A percentile compares a stretch with the other conserved stretches of the same genome.
phyloP scores from a whole-genome alignment of 495 filamentous ascomycete genomes.

The Neohortaea acidophila region DNA sequence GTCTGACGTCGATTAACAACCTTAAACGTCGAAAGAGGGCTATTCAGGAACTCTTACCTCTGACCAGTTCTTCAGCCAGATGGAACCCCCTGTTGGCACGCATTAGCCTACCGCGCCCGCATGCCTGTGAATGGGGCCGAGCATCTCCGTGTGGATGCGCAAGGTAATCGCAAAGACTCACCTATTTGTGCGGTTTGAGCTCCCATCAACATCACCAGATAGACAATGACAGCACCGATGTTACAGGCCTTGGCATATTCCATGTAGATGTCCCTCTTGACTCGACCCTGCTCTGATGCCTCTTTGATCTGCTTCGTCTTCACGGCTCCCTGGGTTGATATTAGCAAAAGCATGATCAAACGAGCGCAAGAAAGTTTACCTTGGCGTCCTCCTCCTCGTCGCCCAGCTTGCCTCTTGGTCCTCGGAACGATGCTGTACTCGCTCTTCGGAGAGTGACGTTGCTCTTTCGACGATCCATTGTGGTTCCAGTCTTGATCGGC shows the following conservation, averaged over 20 bases:
- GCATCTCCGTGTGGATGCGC: neutral
- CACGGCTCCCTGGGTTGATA: conserved; percentile 31
- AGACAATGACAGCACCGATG: conserved; percentile 64
- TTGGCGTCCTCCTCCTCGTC: conserved; percentile 57
- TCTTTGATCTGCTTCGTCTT: conserved; percentile 82
- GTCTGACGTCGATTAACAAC: conserved; percentile 55
- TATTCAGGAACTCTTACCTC: neutral
- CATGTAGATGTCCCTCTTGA: conserved; percentile 61
- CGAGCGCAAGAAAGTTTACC: conserved; percentile 2
- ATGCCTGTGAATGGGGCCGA: neutral
- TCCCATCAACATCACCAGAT: conserved; percentile 58
- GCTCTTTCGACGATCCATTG: conserved; percentile 40
- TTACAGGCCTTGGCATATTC: conserved; percentile 87
- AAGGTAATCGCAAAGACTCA: conserved; percentile 7
- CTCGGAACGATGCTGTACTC: conserved; percentile 78
- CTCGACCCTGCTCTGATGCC: conserved; percentile 79
- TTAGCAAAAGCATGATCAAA: neutral
- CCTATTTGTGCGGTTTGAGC: conserved; percentile 66
- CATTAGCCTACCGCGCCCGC: neutral
- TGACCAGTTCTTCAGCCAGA: conserved; percentile 60
- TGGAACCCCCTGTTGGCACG: conserved; percentile 42
- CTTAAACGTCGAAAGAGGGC: neutral
- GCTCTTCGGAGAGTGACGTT: conserved; percentile 69
- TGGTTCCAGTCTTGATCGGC: conserved; percentile 44
- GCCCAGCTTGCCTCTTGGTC: conserved; percentile 61